Conservation (phyloP, 148 eudicot genomes). For the Rhododendron henanense region DNA sequence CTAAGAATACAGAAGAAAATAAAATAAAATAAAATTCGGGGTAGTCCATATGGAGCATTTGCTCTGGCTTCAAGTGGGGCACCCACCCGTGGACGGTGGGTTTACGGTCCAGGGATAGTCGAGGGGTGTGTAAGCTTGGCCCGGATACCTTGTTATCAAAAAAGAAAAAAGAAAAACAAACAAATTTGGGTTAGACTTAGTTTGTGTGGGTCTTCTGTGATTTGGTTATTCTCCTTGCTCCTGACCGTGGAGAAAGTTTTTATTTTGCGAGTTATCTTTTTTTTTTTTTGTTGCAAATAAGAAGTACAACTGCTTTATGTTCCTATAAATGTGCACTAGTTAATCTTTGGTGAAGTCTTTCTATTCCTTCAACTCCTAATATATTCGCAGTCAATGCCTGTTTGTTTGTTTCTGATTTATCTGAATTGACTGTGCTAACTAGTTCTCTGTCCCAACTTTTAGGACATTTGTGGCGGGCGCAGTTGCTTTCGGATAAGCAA, state of each 20-base stretch:
- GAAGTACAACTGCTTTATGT: neutral
- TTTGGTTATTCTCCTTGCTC: neutral
- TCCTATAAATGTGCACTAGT: neutral
- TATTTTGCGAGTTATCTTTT: neutral
- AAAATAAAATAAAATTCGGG: too few species aligned
- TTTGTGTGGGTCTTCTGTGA: neutral
- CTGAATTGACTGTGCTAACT: constrained; percentile 4
- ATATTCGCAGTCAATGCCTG: neutral
- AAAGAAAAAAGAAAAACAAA: neutral
- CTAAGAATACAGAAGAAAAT: neutral
- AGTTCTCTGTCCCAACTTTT: constrained; percentile 9
- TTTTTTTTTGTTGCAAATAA: neutral
- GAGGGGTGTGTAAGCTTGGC: too few species aligned
- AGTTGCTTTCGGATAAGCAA: constrained; percentile 82
- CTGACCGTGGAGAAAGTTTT: neutral
- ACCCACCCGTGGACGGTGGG: too few species aligned
- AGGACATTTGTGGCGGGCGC: constrained; percentile 71
- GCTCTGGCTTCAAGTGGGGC: too few species aligned
- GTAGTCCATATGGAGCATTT: too few species aligned
- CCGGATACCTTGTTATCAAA: too few species aligned
- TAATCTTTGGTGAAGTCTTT: neutral
- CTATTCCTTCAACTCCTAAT: neutral
- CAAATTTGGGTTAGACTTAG: neutral
- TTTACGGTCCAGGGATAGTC: too few species aligned
- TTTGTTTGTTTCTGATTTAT: neutral